These are phyloP conservation scores for Xylaria sp. DNA, from an alignment of 495 filamentous ascomycete species.

Conservation along the genomic window DNA sequence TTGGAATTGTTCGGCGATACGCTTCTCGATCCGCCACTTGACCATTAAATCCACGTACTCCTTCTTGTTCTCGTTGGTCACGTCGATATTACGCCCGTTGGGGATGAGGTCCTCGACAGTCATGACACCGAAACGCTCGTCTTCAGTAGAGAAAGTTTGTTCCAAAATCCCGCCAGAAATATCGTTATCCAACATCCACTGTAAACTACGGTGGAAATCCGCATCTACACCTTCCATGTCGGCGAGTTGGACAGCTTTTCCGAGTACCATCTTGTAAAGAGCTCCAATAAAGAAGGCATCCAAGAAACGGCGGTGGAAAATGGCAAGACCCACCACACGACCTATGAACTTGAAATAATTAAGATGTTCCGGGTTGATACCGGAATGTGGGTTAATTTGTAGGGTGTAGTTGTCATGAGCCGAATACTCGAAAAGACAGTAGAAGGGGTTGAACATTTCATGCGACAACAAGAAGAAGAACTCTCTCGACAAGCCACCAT, in stretches of 20 bases:
- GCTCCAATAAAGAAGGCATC: conserved; percentile 99
- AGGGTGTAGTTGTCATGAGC: conserved; percentile 99
- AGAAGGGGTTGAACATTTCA: conserved; percentile 99
- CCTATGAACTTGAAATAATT: conserved; percentile 99
- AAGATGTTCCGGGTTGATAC: conserved; percentile 98
- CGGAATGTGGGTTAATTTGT: conserved; percentile 99
- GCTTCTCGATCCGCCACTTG: conserved; percentile 98
- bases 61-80: conserved; percentile 96
- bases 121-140: conserved; percentile 95
- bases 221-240: conserved; percentile 99
- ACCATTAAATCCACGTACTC: conserved; percentile 96
- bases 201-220: conserved; percentile 92
- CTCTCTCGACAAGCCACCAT: conserved; percentile 97
- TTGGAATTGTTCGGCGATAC: conserved; percentile 96
- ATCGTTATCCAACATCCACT: conserved; percentile 98
- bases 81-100: conserved; percentile 86
- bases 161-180: conserved; percentile 89
- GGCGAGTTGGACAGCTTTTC: conserved; percentile 86
- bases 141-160: conserved; percentile 92
- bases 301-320: conserved; percentile 97
- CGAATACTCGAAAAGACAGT: conserved; percentile 99
- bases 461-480: conserved; percentile 99
- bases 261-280: conserved; percentile 99
- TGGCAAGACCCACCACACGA: conserved; percentile 94
- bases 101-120: conserved; percentile 92